Percentiles rank a stretch among this genome's conserved stretches.
Evolutionary conservation across 371 early-diverging fungal species (phyloP).

Genomic region (Coemansia sp.): DNA sequence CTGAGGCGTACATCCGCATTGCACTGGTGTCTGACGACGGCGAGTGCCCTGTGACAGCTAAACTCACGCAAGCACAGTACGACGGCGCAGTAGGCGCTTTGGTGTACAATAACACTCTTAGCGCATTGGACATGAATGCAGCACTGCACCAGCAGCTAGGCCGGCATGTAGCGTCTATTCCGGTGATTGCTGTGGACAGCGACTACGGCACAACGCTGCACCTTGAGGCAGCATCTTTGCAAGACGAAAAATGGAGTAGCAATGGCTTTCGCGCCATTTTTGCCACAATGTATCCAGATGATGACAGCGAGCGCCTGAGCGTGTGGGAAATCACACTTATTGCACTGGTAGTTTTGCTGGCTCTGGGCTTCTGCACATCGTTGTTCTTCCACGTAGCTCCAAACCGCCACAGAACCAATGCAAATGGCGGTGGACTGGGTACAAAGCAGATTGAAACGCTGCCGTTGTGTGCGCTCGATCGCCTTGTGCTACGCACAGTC

Average conservation of each 20-base stretch:
- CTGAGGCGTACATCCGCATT: conserved; percentile 41
- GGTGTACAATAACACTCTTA: conserved; percentile 32
- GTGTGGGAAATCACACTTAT: conserved; percentile 49
- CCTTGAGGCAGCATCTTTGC: conserved; percentile 25
- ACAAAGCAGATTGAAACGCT: conserved; percentile 38
- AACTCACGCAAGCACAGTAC: conserved; percentile 37
- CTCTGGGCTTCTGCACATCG: conserved; percentile 42
- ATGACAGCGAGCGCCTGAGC: conserved; percentile 33
- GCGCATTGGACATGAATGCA: conserved; percentile 10
- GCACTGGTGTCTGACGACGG: conserved; percentile 38
- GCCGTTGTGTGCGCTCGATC: conserved; percentile 44
- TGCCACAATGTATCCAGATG: conserved; percentile 36
- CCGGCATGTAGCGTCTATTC: conserved; percentile 14
- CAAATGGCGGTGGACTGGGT: neutral
- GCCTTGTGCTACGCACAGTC: conserved; percentile 38
- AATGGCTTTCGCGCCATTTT: conserved; percentile 37
- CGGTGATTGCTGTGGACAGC: conserved; percentile 34
- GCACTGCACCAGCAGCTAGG: conserved; percentile 12
- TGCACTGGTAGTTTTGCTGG: conserved; percentile 37
- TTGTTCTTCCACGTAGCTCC: conserved; percentile 38
- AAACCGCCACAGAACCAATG: conserved; percentile 8
- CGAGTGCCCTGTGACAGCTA: conserved; percentile 29
- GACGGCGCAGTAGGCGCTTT: conserved; percentile 49
- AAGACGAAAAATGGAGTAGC: conserved; percentile 15
- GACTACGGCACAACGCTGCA: conserved; percentile 40